phyloP scores from a whole-genome alignment of 2,329 filamentous ascomycete genomes.

The Cercospora canescens region DNA sequence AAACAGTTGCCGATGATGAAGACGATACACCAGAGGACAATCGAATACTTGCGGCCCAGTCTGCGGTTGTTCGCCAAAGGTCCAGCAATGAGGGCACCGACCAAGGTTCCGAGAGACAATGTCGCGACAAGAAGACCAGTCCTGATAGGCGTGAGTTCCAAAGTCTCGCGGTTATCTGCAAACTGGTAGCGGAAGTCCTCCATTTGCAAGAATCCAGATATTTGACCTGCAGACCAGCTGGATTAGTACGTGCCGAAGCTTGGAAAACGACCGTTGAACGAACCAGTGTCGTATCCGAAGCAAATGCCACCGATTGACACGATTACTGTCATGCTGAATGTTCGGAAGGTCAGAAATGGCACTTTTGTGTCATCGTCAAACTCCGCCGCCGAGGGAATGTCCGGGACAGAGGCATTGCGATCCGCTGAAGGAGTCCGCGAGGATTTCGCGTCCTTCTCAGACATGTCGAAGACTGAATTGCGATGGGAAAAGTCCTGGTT shows the following conservation, averaged over 20 bases:
- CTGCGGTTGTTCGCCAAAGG: conserved; percentile 56
- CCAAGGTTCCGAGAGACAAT: conserved; percentile 56
- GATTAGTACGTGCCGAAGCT: not conserved
- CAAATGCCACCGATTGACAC: conserved; percentile 37
- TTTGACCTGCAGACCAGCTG: conserved; percentile 57
- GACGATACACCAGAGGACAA: conserved; percentile 61
- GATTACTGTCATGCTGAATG: conserved; percentile 33
- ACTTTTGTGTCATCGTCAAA: conserved; percentile 20
- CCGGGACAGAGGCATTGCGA: conserved; percentile 1
- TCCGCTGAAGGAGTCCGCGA: conserved; percentile 7
- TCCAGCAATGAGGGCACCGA: conserved; percentile 58
- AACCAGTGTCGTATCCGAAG: conserved; percentile 33
- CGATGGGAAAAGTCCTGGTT: not conserved
- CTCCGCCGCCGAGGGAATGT: conserved; percentile 11
- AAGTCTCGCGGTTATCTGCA: conserved; percentile 41
- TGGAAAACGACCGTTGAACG: not conserved
- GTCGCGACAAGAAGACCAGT: conserved; percentile 64
- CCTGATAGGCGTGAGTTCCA: conserved; percentile 54
- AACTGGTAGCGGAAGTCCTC: conserved; percentile 56
- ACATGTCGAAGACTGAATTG: not conserved
- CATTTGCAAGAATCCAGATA: conserved; percentile 62
- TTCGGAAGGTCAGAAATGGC: conserved; percentile 21
- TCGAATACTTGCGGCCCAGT: conserved; percentile 60
- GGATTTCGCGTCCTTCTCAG: conserved; percentile 9
- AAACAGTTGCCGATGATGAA: conserved; percentile 64